phyloP scores from a whole-genome alignment of 306 rosid species.

The Rosa rugosa region DNA sequence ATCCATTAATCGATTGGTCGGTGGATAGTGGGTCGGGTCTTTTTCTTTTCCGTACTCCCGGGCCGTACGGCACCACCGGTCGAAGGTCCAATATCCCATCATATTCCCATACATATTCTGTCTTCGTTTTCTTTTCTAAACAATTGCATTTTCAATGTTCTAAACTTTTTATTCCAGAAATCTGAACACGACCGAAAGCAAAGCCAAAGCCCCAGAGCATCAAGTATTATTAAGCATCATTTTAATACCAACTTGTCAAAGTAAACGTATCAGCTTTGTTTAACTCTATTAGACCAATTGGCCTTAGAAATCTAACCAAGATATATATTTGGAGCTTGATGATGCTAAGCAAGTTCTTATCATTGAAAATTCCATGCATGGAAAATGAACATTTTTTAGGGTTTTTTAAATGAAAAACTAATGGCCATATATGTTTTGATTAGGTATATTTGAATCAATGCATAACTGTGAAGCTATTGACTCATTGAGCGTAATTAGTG shows the following conservation, averaged over 20 bases:
- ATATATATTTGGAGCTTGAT: not conserved
- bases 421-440: not conserved
- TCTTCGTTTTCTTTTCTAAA: not conserved
- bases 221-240: not conserved
- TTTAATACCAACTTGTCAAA: not conserved
- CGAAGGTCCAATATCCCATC: not conserved
- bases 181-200: not conserved
- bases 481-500: not conserved
- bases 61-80: conserved; percentile 1
- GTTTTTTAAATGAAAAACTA: not conserved
- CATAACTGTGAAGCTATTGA: not conserved
- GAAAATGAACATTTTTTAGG: not conserved
- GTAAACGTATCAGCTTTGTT: not conserved
- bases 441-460: not conserved
- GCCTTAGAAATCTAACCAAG: not conserved
- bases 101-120: not conserved
- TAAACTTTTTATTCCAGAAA: not conserved
- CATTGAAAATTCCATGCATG: not conserved
- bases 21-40: not conserved
- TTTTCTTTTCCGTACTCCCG: conserved; percentile 2
- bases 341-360: not conserved
- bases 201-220: not conserved
- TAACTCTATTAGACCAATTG: not conserved
- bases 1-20: not conserved
- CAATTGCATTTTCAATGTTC: not conserved